phyloP scores from a whole-genome alignment of 2,329 filamentous ascomycete species.

The Thielaviopsis populi region DNA sequence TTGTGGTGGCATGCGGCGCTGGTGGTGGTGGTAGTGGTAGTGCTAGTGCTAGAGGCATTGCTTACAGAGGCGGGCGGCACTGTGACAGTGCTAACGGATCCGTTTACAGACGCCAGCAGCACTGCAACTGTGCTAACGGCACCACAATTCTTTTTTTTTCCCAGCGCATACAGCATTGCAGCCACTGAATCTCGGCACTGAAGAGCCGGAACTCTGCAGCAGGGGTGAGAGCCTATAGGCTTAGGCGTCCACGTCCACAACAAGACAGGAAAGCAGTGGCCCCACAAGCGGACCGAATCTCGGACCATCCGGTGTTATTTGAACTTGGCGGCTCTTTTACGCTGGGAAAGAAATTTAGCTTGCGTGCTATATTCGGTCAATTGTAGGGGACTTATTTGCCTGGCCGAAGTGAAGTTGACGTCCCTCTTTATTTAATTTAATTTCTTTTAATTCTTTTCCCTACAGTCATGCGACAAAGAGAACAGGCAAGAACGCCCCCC shows the following conservation, averaged over 20 bases:
- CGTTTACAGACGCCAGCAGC: not conserved
- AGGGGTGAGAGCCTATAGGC: not conserved
- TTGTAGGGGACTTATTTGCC: not conserved
- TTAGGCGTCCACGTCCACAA: not conserved
- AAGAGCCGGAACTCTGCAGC: not conserved
- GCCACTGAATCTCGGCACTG: not conserved
- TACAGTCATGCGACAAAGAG: not conserved
- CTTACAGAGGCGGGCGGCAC: not conserved
- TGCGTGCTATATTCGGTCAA: not conserved
- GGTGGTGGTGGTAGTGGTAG: too few species aligned
- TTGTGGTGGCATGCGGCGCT: too few species aligned
- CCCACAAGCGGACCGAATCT: conserved; percentile 17
- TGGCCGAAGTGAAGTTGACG: not conserved
- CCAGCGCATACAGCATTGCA: not conserved
- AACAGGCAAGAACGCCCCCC: not conserved
- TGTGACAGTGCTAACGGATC: too few species aligned
- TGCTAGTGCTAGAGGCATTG: too few species aligned
- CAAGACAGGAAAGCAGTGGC: not conserved
- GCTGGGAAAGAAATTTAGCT: not conserved
- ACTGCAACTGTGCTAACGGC: not conserved
- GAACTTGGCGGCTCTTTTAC: not conserved
- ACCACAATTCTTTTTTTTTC: too few species aligned
- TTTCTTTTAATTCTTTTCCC: not conserved
- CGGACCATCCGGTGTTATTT: conserved; percentile 15
- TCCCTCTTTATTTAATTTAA: not conserved